These are phyloP conservation scores for Royoungia palumana DNA, from an alignment of 768 basidiomycete genomes.

Conservation along the genomic window DNA sequence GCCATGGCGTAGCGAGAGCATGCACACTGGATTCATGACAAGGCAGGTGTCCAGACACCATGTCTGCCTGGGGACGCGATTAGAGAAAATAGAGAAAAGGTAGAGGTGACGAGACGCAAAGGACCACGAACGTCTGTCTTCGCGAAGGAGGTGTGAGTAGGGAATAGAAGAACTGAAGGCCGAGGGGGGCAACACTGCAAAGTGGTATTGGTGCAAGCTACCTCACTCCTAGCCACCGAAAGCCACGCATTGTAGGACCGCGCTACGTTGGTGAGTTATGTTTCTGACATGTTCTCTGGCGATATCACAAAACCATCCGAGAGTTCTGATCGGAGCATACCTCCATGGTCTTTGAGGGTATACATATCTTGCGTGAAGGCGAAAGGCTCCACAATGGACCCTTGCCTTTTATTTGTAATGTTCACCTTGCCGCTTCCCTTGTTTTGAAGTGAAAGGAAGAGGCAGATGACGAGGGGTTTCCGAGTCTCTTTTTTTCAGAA, in stretches of 20 bases:
- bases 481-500: too few species aligned
- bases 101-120: constrained; percentile 10
- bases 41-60: constrained; percentile 45
- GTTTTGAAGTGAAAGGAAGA: too few species aligned
- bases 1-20: constrained; percentile 40
- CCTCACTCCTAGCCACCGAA: not conserved
- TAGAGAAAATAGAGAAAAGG: constrained; percentile 24
- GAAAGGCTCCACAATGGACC: too few species aligned
- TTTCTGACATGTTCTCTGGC: too few species aligned
- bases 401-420: too few species aligned
- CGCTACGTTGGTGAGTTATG: too few species aligned
- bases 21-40: constrained; percentile 46
- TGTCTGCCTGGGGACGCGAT: constrained; percentile 21
- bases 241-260: not conserved
- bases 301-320: too few species aligned
- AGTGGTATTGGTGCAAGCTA: not conserved
- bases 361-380: too few species aligned
- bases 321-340: too few species aligned
- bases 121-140: constrained; percentile 16
- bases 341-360: too few species aligned
- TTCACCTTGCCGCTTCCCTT: too few species aligned
- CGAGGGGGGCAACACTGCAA: not conserved
- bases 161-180: not conserved
- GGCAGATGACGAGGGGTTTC: too few species aligned
- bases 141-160: not conserved